A percentile compares a stretch with the other conserved stretches of the same genome.
Evolutionary conservation across 257 asterid species (phyloP).

Genomic region (Solanum arcanum): DNA sequence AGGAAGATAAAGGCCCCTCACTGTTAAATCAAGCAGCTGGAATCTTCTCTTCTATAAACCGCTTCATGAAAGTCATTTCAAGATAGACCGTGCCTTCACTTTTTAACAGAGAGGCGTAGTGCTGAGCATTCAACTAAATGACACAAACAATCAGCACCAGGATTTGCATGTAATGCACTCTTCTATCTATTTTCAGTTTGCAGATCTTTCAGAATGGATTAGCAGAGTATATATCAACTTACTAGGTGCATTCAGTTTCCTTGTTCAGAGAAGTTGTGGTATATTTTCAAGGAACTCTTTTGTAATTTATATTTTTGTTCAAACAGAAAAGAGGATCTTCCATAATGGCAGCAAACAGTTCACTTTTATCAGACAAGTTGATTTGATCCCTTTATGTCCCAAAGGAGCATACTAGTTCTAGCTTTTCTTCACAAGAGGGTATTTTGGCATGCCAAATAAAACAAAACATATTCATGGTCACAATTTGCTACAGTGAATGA

Average conservation of each 20-base stretch:
- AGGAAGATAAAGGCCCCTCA: constrained; percentile 41
- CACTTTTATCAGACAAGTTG: neutral
- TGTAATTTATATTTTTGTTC: neutral
- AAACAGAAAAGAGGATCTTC: neutral
- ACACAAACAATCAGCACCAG: neutral
- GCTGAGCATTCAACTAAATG: neutral
- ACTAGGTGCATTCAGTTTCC: neutral
- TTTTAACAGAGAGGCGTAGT: neutral
- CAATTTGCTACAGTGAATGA: neutral
- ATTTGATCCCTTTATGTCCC: neutral
- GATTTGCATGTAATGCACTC: neutral
- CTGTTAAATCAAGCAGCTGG: constrained; percentile 75
- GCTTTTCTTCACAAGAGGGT: neutral
- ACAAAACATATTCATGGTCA: neutral
- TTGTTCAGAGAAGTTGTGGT: neutral
- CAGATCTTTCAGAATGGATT: neutral
- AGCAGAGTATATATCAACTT: neutral
- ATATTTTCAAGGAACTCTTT: neutral
- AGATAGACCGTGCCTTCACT: constrained; percentile 18
- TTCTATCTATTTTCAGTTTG: neutral
- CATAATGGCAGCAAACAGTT: neutral
- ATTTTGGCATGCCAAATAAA: neutral
- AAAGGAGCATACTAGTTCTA: neutral
- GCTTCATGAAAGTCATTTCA: constrained; percentile 85
- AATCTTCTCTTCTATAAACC: constrained; percentile 67